Evolutionary conservation across 331 rosid genomes (phyloP).

Genomic region (Arachis monticola): DNA sequence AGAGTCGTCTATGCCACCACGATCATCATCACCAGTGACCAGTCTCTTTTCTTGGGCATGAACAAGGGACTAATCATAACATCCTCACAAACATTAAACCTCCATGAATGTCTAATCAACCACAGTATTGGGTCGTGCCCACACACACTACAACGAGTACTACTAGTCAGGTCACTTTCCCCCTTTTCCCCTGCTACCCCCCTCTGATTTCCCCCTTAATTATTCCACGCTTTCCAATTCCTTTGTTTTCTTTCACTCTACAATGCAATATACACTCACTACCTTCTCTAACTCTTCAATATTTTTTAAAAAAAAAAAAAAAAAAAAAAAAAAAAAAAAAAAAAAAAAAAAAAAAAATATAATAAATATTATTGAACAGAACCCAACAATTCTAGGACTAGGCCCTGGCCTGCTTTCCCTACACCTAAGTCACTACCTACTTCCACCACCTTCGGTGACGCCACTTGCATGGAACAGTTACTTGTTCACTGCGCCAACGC

Average conservation of each 20-base stretch:
- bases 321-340: too few species aligned
- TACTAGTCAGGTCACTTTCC: conserved; percentile 68
- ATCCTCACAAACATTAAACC: conserved; percentile 42
- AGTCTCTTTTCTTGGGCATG: conserved; percentile 57
- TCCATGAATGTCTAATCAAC: conserved; percentile 31
- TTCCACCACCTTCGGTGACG: conserved; percentile 59
- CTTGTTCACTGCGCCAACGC: conserved; percentile 92
- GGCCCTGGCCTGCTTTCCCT: conserved; percentile 79
- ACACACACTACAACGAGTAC: conserved; percentile 35
- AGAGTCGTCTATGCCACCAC: conserved; percentile 36
- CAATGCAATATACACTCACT: too few species aligned
- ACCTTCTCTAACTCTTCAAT: conserved; percentile 8
- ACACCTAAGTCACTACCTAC: conserved; percentile 57
- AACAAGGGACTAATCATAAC: conserved; percentile 3
- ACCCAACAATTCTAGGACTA: conserved; percentile 48
- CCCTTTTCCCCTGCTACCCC: conserved; percentile 37
- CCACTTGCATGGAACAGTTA: conserved; percentile 90
- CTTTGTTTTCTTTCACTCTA: background rate
- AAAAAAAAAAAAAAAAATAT: too few species aligned
- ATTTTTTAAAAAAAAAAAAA: too few species aligned
- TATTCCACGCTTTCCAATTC: background rate
- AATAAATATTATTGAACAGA: conserved; percentile 61
- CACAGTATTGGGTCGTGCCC: conserved; percentile 50
- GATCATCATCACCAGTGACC: conserved; percentile 35
- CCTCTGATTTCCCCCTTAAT: conserved; percentile 27